A percentile compares a stretch with the other conserved stretches of the same genome.
Conservation (phyloP, 768 basidiomycete species). For the Pulveroboletus sp. region DNA sequence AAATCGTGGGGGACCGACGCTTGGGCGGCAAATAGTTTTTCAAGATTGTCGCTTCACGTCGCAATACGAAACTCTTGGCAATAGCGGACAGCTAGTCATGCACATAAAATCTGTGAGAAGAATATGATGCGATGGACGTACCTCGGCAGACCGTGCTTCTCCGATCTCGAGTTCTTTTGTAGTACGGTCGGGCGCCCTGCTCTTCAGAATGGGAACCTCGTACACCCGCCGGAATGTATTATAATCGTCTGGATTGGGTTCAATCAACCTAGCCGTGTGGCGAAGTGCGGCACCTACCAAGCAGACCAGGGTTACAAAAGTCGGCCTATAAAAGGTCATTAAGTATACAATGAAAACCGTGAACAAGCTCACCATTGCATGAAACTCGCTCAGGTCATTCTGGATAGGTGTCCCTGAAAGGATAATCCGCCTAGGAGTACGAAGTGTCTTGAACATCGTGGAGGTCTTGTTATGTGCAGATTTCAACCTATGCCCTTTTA, state of each 20-base stretch:
- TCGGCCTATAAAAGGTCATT: conserved; percentile 53
- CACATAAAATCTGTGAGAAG: neutral
- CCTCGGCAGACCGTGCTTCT: conserved; percentile 72
- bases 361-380: conserved; percentile 78
- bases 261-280: neutral
- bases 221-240: conserved; percentile 74
- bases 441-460: conserved; percentile 75
- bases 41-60: conserved; percentile 80
- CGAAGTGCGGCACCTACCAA: conserved; percentile 46
- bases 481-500: conserved; percentile 82
- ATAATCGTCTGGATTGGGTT: conserved; percentile 57
- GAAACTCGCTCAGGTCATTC: conserved; percentile 93
- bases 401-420: conserved; percentile 97
- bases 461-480: conserved; percentile 89
- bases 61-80: conserved; percentile 85
- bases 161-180: conserved; percentile 73
- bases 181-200: conserved; percentile 73
- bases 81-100: conserved; percentile 57
- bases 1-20: conserved; percentile 44
- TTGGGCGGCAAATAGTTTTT: conserved; percentile 88
- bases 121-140: conserved; percentile 26
- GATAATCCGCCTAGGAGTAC: conserved; percentile 76
- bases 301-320: conserved; percentile 89
- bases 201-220: conserved; percentile 82
- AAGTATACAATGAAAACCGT: neutral